Percentiles rank a stretch among this genome's conserved stretches.
phyloP scores from a whole-genome alignment of 2,329 filamentous ascomycete species.

The Chaetothyriales sp. region DNA sequence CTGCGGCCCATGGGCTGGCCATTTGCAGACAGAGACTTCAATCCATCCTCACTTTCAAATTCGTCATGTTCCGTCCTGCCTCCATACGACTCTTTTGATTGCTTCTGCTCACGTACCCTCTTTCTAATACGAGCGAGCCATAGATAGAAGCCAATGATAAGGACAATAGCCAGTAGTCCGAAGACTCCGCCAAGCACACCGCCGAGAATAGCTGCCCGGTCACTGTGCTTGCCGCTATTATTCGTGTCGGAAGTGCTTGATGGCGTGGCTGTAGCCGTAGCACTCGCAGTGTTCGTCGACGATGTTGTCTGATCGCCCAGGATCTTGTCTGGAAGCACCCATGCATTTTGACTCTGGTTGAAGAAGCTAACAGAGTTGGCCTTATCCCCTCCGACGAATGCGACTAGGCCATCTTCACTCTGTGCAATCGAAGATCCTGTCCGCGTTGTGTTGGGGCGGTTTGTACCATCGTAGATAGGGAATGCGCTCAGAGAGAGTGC shows the following conservation, averaged over 20 bases:
- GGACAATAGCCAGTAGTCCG: slow-evolving; percentile 55
- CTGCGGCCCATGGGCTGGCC: slow-evolving; percentile 32
- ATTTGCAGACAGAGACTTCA: slow-evolving; percentile 27
- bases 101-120: slow-evolving; percentile 29
- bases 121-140: slow-evolving; percentile 45
- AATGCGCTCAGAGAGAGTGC: slow-evolving; percentile 48
- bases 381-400: slow-evolving; percentile 60
- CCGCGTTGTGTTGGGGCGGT: slow-evolving; percentile 51
- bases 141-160: slow-evolving; percentile 55
- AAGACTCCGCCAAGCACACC: slow-evolving; percentile 70
- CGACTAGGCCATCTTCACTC: slow-evolving; percentile 48
- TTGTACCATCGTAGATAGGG: slow-evolving; percentile 62
- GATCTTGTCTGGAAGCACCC: slow-evolving; percentile 55
- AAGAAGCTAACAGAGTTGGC: slow-evolving; percentile 61
- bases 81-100: slow-evolving; percentile 30
- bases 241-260: slow-evolving; percentile 20
- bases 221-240: slow-evolving; percentile 19
- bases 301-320: slow-evolving; percentile 34
- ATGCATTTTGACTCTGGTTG: slow-evolving; percentile 57
- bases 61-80: slow-evolving; percentile 37
- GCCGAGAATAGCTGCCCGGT: slow-evolving; percentile 51
- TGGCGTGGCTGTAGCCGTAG: slow-evolving; percentile 17
- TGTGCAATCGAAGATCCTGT: slow-evolving; percentile 59
- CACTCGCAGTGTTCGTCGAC: slow-evolving; percentile 14
- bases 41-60: slow-evolving; percentile 32